Evolutionary conservation across 2,329 filamentous ascomycete species (phyloP), one percentile per base, ranked within the genome.

Genomic region (Macrophomina pseudophaseolina): DNA sequence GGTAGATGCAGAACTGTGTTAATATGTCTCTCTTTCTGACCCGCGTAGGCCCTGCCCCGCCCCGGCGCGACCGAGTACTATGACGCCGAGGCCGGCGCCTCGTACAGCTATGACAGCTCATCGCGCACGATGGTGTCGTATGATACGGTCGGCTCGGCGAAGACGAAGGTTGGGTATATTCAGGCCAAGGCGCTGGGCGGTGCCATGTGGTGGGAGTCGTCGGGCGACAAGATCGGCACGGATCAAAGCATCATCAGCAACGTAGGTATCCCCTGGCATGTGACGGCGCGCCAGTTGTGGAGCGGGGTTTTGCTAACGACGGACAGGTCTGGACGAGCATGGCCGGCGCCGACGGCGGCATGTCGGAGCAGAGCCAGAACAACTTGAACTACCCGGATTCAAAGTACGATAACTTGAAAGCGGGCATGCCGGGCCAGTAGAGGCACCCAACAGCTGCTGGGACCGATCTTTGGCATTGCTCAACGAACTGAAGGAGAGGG

Each of bases 141-240:
- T 72, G 87, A 88, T 69, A 94, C 88, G 1, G 85, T 88, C 0
- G 80, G 82, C 2, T 87, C 93, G 76, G 90, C 88, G 3, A 82
- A 82, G 70, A 76, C 80, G 70, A 98, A 97, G 82, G 88, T 89
- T 1, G 80, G 86, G 11, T 97, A 88, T 76, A 87, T 97, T 74
- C 76, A 86, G 30, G 81, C 85, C 52, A 83, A 87, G 0, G 16
- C 52, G 12, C 84, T 97, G 0, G 94, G 93, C 1, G 94, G 94
- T n/a, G 92, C 86, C 18, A 97, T 98, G 94, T 98, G 93, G 93
- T 96, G 92, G 92, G 94, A 97, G 81, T 92, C 88, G 72, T 94
- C 90, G 73, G 89, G 87, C 0, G 94, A 97, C 76, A 89, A 88
- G 74, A 75, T 79, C 3, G 88, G 87, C 0, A 88, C 87, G 0